Conservation (phyloP, 495 filamentous ascomycete species). For the Staphylotrichum tortipilum region DNA sequence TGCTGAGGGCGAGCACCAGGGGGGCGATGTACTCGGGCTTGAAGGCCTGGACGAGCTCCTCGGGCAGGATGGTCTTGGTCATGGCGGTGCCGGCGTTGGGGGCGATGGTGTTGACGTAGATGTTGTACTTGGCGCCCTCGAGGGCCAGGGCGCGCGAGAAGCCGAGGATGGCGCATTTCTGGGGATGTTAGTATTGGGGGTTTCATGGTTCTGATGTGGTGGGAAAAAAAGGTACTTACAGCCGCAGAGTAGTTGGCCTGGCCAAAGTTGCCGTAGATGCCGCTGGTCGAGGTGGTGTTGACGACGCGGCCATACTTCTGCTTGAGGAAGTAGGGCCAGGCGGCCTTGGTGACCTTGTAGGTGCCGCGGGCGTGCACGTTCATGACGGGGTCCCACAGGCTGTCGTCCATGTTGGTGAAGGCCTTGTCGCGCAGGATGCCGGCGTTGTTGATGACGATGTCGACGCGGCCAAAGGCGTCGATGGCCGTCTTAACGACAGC, state of each 20-base stretch:
- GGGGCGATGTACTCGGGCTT: conserved; percentile 99
- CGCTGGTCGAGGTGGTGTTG: conserved; percentile 93
- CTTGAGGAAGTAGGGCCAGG: conserved; percentile 96
- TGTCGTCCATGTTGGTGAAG: conserved; percentile 95
- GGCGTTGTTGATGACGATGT: conserved; percentile 94
- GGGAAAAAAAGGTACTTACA: no score
- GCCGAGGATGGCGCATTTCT: conserved; percentile 90
- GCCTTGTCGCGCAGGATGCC: conserved; percentile 97
- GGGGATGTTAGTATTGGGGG: no score
- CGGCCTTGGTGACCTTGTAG: conserved; percentile 95
- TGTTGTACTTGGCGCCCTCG: conserved; percentile 96
- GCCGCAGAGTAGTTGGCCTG: conserved; percentile 97
- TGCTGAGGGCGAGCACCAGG: conserved; percentile 77
- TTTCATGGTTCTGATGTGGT: no score
- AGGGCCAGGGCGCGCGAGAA: conserved; percentile 87
- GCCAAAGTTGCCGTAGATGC: conserved; percentile 98
- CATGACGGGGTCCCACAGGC: conserved; percentile 85
- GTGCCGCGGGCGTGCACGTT: conserved; percentile 90
- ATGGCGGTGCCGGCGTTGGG: conserved; percentile 96
- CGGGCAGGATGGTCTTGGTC: conserved; percentile 90
- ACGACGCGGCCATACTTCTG: conserved; percentile 97
- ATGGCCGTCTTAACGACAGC: conserved; percentile 87
- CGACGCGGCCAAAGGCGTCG: conserved; percentile 86
- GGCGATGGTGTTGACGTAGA: conserved; percentile 95
- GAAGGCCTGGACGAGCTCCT: conserved; percentile 97